These are phyloP conservation scores for Exophiala xenobiotica DNA, from an alignment of 2,329 filamentous ascomycete genomes.

Conservation along the genomic window DNA sequence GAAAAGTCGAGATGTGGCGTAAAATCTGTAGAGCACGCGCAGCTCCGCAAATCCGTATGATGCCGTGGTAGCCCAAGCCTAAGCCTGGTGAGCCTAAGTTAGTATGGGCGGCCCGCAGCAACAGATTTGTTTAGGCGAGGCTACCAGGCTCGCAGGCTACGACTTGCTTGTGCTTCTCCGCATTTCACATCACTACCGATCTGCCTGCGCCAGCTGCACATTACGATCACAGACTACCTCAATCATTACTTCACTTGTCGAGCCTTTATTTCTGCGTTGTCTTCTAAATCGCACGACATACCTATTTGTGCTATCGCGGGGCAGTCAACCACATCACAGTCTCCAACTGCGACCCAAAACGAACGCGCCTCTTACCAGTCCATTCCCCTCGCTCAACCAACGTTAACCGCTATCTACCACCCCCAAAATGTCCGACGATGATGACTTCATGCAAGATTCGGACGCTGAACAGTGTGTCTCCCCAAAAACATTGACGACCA, in stretches of 20 bases:
- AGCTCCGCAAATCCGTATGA: conserved; percentile 9
- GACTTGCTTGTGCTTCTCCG: conserved; percentile 1
- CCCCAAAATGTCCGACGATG: conserved; percentile 71
- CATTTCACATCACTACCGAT: conserved; percentile 1
- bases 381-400: background rate
- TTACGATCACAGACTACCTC: background rate
- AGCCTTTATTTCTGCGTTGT: background rate
- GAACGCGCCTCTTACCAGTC: background rate
- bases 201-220: background rate
- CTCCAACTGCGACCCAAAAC: no score
- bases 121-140: no score
- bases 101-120: no score
- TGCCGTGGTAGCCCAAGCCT: no score
- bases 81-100: no score
- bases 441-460: conserved; percentile 92
- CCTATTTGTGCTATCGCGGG: no score
- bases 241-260: background rate
- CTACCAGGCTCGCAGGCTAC: no score
- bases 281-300: no score
- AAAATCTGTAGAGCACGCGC: background rate
- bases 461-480: conserved; percentile 73
- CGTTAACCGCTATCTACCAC: conserved; percentile 1
- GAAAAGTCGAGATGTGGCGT: conserved; percentile 2
- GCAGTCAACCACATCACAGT: no score
- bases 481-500: background rate